phyloP scores from a whole-genome alignment of 192 early-diverging fungal species.

The Umbelopsis vinacea region DNA sequence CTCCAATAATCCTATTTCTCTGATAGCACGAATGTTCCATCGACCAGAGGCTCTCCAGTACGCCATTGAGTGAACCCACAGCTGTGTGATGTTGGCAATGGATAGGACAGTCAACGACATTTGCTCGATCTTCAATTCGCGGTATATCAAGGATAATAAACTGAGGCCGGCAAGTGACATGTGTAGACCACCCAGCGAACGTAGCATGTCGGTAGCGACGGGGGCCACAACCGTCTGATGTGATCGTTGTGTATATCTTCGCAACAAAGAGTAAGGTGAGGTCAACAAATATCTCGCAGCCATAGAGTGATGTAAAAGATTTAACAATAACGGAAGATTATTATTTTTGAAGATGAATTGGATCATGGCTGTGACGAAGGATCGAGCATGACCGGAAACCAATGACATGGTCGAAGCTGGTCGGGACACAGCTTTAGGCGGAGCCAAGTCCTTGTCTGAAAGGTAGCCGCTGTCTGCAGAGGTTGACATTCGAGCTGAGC shows the following conservation, averaged over 20 bases:
- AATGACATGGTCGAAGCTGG: neutral
- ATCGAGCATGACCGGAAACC: slow-evolving; percentile 8
- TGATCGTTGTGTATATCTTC: slow-evolving; percentile 28
- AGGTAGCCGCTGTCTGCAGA: slow-evolving; percentile 8
- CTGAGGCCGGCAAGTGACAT: slow-evolving; percentile 23
- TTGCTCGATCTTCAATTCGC: slow-evolving; percentile 31
- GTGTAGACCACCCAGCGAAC: slow-evolving; percentile 26
- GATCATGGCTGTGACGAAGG: neutral
- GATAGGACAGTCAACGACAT: slow-evolving; percentile 33
- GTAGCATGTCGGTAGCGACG: slow-evolving; percentile 24
- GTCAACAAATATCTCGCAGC: slow-evolving; percentile 28
- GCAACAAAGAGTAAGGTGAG: slow-evolving; percentile 7
- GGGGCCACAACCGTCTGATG: neutral
- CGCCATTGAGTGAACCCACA: slow-evolving; percentile 23
- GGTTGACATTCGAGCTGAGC: slow-evolving; percentile 2
- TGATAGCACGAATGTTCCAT: slow-evolving; percentile 30
- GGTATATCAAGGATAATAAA: slow-evolving; percentile 26
- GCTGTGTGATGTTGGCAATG: slow-evolving; percentile 25
- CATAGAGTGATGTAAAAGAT: slow-evolving; percentile 30
- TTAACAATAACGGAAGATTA: slow-evolving; percentile 35
- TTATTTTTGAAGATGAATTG: slow-evolving; percentile 40
- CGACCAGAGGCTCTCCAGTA: slow-evolving; percentile 22
- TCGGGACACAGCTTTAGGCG: neutral
- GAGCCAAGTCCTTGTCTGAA: slow-evolving; percentile 1
- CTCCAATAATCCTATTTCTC: slow-evolving; percentile 32